Evolutionary conservation across 2,329 filamentous ascomycete species (phyloP).

Genomic region (Pseudocercospora fijiensis): DNA sequence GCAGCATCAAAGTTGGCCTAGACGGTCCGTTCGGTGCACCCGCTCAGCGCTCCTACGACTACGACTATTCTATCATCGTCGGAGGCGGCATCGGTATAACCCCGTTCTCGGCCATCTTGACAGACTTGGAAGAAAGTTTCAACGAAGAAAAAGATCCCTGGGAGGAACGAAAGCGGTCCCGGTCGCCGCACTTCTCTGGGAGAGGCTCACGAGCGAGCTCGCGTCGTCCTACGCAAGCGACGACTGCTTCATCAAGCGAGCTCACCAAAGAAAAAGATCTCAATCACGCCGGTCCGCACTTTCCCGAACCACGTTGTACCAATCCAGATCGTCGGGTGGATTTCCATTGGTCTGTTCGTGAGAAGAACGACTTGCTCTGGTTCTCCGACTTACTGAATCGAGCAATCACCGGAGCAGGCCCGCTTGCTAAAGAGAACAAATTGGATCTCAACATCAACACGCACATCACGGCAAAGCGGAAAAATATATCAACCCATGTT

Average conservation of each 20-base stretch:
- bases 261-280: neutral
- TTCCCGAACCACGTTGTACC: constrained; percentile 7
- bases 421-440: constrained; percentile 36
- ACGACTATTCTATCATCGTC: constrained; percentile 56
- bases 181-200: neutral
- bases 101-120: constrained; percentile 58
- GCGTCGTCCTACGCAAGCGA: neutral
- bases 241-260: neutral
- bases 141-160: constrained; percentile 29
- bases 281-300: neutral
- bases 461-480: constrained; percentile 57
- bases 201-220: neutral
- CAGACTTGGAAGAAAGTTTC: constrained; percentile 50
- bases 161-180: constrained; percentile 14
- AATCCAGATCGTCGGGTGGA: constrained; percentile 43
- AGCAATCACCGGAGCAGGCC: constrained; percentile 39
- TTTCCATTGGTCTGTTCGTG: constrained; percentile 62
- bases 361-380: constrained; percentile 58
- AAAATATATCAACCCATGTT: constrained; percentile 54
- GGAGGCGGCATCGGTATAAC: constrained; percentile 60
- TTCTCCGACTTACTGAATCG: constrained; percentile 58
- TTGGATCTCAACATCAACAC: constrained; percentile 58
- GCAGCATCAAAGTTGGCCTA: constrained; percentile 52
- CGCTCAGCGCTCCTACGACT: constrained; percentile 59
- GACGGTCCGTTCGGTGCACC: constrained; percentile 60